Base-by-base conservation (phyloP, 2,329 filamentous ascomycete genomes). In the Diaporthe australafricana region DNA sequence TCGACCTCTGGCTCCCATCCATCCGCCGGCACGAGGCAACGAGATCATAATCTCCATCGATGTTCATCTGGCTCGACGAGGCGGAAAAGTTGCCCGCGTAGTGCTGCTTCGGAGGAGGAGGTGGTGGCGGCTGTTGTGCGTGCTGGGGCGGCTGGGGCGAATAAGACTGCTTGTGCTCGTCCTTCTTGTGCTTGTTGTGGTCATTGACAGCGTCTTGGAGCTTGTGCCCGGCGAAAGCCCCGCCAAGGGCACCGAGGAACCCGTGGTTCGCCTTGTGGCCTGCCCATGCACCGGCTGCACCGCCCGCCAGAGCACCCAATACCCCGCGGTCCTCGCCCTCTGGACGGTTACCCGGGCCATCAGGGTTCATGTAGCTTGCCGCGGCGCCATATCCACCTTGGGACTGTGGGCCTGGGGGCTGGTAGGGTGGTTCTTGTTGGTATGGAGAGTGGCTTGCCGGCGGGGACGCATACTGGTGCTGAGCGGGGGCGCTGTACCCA, bases 211-310 rank as follows among this genome's bases (percentile, higher is more conserved):
- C 81, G 70, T 86, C 84, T 75, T 86, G 82, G 7, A 83, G 79
- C 68, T 85, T 78, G 73, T 81, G 83, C 60, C 84, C 84, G 9
- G 83, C 78, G 73, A 86, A 83, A 40, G 84, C 84, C 52, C 84
- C 84, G 72, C 83, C 84, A 52, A 86, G 79, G 7, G 84, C 81
- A 72, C 84, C 84, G 65, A 86, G 80, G 76, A 86, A 78, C 38
- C 84, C 84, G 77, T 86, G 84, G 74, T 83, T 79, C 74, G 81
- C 83, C 77, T 86, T 83, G 80, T 84, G 81, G 70, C 84, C 84
- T 27, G 80, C 82, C 63, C 81, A 85, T 42, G 81, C 84, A 70
- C 84, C 84, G n/a, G 83, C 80, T 12, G 83, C 78, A 74, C 84
- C 84, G 71, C 84, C 84, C 38, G 83, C 84, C 55, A 86, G 73